These are phyloP conservation scores for Puccinia novopanici DNA, from an alignment of 1,284 basidiomycete species.

Conservation along the genomic window DNA sequence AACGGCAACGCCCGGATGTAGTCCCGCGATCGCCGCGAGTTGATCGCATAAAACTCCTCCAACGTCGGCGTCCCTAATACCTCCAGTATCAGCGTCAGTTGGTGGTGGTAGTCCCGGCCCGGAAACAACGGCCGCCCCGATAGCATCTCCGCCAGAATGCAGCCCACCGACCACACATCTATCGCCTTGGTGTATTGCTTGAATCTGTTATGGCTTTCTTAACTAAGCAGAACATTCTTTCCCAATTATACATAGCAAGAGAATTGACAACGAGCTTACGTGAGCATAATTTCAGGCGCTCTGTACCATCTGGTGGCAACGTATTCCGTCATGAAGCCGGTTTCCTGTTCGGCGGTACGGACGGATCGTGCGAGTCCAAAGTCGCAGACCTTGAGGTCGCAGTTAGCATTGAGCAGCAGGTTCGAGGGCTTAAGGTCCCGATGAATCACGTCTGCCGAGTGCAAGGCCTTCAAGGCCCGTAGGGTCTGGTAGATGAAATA, in stretches of 20 bases:
- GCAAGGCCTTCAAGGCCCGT: conserved; percentile 87
- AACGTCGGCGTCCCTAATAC: conserved; percentile 88
- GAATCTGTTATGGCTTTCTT: too few species aligned
- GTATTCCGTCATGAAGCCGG: conserved; percentile 92
- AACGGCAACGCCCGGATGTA: conserved; percentile 79
- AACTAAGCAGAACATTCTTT: too few species aligned
- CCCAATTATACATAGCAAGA: too few species aligned
- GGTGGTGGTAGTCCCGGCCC: conserved; percentile 90
- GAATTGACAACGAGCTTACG: too few species aligned
- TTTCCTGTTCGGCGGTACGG: conserved; percentile 61
- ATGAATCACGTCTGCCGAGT: conserved; percentile 90
- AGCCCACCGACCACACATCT: conserved; percentile 82
- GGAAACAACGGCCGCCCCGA: conserved; percentile 91
- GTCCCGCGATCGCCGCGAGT: conserved; percentile 78
- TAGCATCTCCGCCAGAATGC: conserved; percentile 95
- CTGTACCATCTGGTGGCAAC: conserved; percentile 95
- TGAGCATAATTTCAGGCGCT: conserved; percentile 91
- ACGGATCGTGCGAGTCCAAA: conserved; percentile 80
- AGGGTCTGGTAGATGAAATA: conserved; percentile 85
- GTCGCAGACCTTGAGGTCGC: conserved; percentile 93
- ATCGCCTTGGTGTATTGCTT: conserved; percentile 58
- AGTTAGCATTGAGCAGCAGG: conserved; percentile 90
- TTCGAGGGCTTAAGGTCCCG: conserved; percentile 95
- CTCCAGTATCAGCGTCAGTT: conserved; percentile 84
- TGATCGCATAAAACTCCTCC: conserved; percentile 88